Percentiles rank a stretch among this genome's conserved stretches.
Evolutionary conservation across 257 asterid genomes (phyloP).

Genomic region (Thymus quinquecostatus): DNA sequence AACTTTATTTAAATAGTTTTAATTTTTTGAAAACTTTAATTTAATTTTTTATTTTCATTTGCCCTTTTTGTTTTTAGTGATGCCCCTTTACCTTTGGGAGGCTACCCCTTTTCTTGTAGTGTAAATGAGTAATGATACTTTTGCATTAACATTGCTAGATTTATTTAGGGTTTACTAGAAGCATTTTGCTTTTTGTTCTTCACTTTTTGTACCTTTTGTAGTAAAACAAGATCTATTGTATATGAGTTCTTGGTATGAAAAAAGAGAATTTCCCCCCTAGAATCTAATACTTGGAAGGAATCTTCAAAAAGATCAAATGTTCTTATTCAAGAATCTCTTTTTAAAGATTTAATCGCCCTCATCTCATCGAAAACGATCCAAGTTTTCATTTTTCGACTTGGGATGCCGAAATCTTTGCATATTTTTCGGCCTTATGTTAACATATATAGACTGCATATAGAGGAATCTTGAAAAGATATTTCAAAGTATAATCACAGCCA

Average conservation of each 20-base stretch:
- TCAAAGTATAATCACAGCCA: slow-evolving; percentile 18
- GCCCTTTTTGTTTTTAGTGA: slow-evolving; percentile 4
- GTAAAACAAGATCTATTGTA: no score
- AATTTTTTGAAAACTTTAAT: background rate
- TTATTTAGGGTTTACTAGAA: no score
- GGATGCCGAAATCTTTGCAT: background rate
- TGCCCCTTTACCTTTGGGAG: background rate
- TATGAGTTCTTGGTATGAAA: slow-evolving; percentile 6
- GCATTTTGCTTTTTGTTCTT: no score
- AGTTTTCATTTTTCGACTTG: background rate
- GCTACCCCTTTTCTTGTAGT: background rate
- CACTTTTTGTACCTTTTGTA: no score
- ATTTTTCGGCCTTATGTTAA: no score
- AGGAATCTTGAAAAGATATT: slow-evolving; percentile 17
- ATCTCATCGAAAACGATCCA: no score
- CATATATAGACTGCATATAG: no score
- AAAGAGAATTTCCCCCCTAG: background rate
- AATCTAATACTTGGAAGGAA: slow-evolving; percentile 14
- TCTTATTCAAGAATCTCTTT: slow-evolving; percentile 14
- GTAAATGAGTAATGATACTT: background rate
- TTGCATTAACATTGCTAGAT: no score
- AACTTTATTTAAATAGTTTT: background rate
- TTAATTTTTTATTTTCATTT: background rate
- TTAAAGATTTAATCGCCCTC: no score
- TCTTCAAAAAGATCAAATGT: slow-evolving; percentile 25